Base-by-base conservation (phyloP, 2,329 filamentous ascomycete genomes). In the Ceratocystis smalleyi region DNA sequence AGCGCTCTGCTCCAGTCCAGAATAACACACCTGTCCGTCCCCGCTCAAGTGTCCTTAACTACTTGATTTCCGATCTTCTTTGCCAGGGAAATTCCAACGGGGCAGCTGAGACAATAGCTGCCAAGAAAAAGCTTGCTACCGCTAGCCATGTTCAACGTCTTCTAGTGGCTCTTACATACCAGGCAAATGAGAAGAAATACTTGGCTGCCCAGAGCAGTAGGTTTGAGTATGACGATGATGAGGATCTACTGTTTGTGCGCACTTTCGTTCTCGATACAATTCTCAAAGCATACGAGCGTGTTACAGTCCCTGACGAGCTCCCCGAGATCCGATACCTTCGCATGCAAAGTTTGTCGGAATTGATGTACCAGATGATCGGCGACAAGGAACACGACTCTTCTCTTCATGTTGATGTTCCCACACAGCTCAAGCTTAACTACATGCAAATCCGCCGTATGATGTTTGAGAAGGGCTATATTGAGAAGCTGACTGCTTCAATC, bases 391-490 rank as follows among this genome's bases (percentile, higher is more conserved):
- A 78, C 57, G 75, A 75, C 68, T 76, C 75, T 67, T 75, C 74
- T 47, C 67, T 69, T n/a, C 67, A 77, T 72, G 67, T 73, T 69
- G 68, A 76, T 63, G 70, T 79, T 69, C 72, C 72, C 59, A 85
- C 87, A 70, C 43, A 60, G 19, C 57, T 40, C 32, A 32, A 51
- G 8, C 57, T 59, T 6, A 43, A 65, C 27, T n/a, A 63, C n/a
- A 55, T 60, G 40, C 91, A 96, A 71, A 82, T 99, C 69, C 87
- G 89, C 43, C 89, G 91, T 69, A 84, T 96, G 67, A 99, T 99
- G 94, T 97, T 95, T 70, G 94, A 99, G 75, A 99, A 97, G 77
- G 91, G 95, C 64, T 96, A 94, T 72, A 86, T 97, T 67, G 83
- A 88, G 27, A 88, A 92, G 59, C 77, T 99, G 66, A 97, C 94